These are phyloP conservation scores for Epichloe elymi DNA, from an alignment of 2,329 filamentous ascomycete genomes.

Conservation along the genomic window DNA sequence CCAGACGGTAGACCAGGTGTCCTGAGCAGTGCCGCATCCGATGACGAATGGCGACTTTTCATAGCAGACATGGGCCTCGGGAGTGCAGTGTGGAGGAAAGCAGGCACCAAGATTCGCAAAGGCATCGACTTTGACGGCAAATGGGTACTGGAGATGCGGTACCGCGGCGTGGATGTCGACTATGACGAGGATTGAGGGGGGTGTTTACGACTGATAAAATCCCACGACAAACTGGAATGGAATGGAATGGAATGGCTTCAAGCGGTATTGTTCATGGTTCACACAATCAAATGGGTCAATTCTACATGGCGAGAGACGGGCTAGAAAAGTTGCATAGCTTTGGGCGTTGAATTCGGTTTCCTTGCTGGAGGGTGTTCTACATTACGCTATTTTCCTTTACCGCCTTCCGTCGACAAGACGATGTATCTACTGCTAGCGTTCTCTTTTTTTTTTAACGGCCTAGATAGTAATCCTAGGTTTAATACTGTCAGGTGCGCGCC, in stretches of 20 bases:
- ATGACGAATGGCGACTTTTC: constrained; percentile 63
- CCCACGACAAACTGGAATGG: neutral
- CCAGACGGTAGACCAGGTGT: constrained; percentile 24
- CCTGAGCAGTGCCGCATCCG: constrained; percentile 22
- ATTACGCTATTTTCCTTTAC: too few species aligned
- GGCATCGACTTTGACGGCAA: constrained; percentile 79
- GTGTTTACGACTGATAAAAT: neutral
- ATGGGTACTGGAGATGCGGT: constrained; percentile 67
- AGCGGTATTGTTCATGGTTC: neutral
- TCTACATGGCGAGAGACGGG: too few species aligned
- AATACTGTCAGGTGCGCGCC: too few species aligned
- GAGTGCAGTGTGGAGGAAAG: constrained; percentile 72
- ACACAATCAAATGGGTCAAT: too few species aligned
- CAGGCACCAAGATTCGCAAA: constrained; percentile 65
- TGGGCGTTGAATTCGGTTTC: neutral
- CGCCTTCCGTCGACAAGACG: too few species aligned
- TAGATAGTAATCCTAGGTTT: too few species aligned
- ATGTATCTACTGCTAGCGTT: too few species aligned
- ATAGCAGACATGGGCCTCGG: constrained; percentile 80
- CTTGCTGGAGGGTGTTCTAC: too few species aligned
- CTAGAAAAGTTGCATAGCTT: too few species aligned
- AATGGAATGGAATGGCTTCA: neutral
- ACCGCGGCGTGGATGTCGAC: constrained; percentile 25
- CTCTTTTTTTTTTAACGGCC: too few species aligned
- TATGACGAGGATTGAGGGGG: constrained; percentile 7